Percentiles rank a stretch among this genome's conserved stretches.
These are phyloP conservation scores for Xerocomus amazonicus DNA, from an alignment of 1,284 basidiomycete genomes.

Conservation along the genomic window DNA sequence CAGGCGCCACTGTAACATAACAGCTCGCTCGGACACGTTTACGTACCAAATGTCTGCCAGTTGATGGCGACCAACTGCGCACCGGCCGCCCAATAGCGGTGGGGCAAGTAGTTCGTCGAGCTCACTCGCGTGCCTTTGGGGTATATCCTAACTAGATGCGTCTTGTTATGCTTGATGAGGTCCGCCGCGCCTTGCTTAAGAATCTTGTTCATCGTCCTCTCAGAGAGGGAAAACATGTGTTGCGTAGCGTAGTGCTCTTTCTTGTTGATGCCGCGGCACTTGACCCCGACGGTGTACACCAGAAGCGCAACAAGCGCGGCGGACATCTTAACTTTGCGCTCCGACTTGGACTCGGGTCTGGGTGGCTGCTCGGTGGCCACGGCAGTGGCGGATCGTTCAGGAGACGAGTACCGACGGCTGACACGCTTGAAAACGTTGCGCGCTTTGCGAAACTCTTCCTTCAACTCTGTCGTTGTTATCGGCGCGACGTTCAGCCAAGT, in stretches of 20 bases:
- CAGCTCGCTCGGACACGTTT: background rate
- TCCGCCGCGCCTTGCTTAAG: conserved; percentile 61
- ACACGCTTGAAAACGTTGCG: conserved; percentile 39
- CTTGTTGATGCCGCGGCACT: conserved; percentile 90
- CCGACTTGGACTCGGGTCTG: conserved; percentile 12
- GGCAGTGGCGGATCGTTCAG: conserved; percentile 12
- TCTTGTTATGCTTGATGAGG: conserved; percentile 86
- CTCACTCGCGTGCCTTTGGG: conserved; percentile 82
- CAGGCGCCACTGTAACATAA: background rate
- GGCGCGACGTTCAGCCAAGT: conserved; percentile 14
- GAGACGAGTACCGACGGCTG: conserved; percentile 22
- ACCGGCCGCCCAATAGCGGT: conserved; percentile 87
- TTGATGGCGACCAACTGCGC: conserved; percentile 96
- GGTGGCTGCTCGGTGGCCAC: conserved; percentile 14
- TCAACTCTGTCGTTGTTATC: conserved; percentile 24
- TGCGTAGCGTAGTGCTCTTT: conserved; percentile 84
- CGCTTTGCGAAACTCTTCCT: conserved; percentile 37
- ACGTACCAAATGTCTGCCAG: conserved; percentile 91
- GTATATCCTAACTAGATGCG: conserved; percentile 86
- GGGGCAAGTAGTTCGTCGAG: conserved; percentile 89
- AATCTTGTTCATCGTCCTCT: conserved; percentile 73
- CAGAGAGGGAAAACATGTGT: conserved; percentile 93
- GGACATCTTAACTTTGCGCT: conserved; percentile 66
- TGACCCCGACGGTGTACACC: conserved; percentile 95
- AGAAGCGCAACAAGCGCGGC: conserved; percentile 71